Conservation (phyloP, 306 rosid genomes). For the apple (Malus domestica) region ASM211411v1 NC_041801.1:2132001-2132500, state of each 20-base stretch:
- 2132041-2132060: constrained; percentile 93
- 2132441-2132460: constrained; percentile 64
- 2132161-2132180: not conserved
- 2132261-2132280: constrained; percentile 90
- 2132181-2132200: constrained; percentile 2
- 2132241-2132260: constrained; percentile 50
- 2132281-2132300: constrained; percentile 51
- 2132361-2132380: not conserved
- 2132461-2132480: constrained; percentile 96
- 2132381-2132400: not conserved
- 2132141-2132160: not conserved
- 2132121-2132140: not conserved
- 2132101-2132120: constrained; percentile 5
- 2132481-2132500: constrained; percentile 77
- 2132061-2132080: constrained; percentile 85
- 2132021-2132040: constrained; percentile 89
- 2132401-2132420: constrained; percentile 3
- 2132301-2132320: constrained; percentile 72
- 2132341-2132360: constrained; percentile 17
- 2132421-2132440: constrained; percentile 7
- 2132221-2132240: constrained; percentile 58
- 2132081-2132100: constrained; percentile 55
- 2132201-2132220: constrained; percentile 16
- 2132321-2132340: constrained; percentile 86
- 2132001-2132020: constrained; percentile 92